Percentiles rank a stretch among this genome's conserved stretches.
phyloP scores from a whole-genome alignment of 2,329 filamentous ascomycete species.

The Cercospora sesami region DNA sequence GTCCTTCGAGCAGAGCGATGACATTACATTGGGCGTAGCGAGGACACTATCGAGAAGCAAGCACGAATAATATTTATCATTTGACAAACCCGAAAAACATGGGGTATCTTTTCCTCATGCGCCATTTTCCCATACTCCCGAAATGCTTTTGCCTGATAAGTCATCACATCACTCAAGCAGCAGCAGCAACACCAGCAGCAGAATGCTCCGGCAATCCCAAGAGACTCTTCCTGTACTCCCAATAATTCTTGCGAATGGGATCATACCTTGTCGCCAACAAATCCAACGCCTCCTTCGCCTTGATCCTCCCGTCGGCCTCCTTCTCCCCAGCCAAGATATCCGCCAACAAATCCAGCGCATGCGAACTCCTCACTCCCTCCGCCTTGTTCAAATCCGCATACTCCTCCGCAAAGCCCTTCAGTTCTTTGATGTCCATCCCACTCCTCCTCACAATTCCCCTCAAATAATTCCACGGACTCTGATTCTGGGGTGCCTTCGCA shows the following conservation, averaged over 20 bases:
- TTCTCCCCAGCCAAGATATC: slow-evolving; percentile 60
- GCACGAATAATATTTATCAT: neutral
- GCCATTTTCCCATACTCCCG: neutral
- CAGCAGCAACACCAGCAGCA: neutral
- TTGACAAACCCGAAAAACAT: neutral
- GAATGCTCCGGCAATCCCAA: slow-evolving; percentile 37
- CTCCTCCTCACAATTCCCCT: slow-evolving; percentile 71
- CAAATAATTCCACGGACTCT: slow-evolving; percentile 91
- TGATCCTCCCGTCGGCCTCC: slow-evolving; percentile 55
- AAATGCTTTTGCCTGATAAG: neutral
- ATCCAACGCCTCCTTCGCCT: slow-evolving; percentile 68
- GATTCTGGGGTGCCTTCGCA: slow-evolving; percentile 81
- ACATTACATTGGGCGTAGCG: no score
- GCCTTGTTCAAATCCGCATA: slow-evolving; percentile 54
- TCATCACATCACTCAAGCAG: neutral
- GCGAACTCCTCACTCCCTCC: slow-evolving; percentile 58
- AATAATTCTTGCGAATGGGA: slow-evolving; percentile 86
- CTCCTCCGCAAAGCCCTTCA: slow-evolving; percentile 56
- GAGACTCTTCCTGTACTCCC: slow-evolving; percentile 70
- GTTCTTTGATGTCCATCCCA: slow-evolving; percentile 50
- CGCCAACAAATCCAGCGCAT: slow-evolving; percentile 69
- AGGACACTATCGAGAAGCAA: neutral
- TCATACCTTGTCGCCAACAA: slow-evolving; percentile 84
- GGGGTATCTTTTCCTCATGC: neutral
- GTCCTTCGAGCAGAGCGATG: no score